Evolutionary conservation across 2,329 filamentous ascomycete species (phyloP), one percentile per base, ranked within the genome.

Genomic region (Colletotrichum tropicale): DNA sequence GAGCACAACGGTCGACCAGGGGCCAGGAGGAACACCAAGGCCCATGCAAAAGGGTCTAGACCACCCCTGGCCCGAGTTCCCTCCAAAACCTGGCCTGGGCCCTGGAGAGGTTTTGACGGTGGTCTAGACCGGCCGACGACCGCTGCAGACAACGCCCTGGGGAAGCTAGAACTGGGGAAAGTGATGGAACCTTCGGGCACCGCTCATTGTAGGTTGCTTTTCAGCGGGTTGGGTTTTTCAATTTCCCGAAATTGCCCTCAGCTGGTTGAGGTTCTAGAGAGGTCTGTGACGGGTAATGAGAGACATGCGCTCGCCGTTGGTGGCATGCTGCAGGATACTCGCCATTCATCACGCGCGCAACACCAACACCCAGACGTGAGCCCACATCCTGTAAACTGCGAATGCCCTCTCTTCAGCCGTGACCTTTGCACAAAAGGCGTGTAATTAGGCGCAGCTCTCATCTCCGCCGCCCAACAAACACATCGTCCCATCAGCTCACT

Each of bases 81-180:
- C 34, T 34, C 62, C 24, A 30, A 52, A 15, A 26, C 62, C 38
- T 52, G 62, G 62, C 34, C 34, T 32, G 13, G 24, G 62, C 36
- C 34, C 36, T 24, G 15, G 26, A 9, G 16, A 34, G 24, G 21
- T 32, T 52, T 52, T 48, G 67, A 70, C 36, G 56, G 34, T 15
- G 67, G 36, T 70, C 67, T 52, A 62, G 67, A 70, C 56, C 67
- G 67, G 67, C 48, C 56, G 24, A 48, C 18, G 66, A 64, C 28
- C 0, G 36, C 21, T 6, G 34, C n/a, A 26, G 30, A 36, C 32
- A 15, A 36, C 52, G 66, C 26, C 38, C 34, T 65, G 34, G 21
- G 32, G 21, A 36, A 36, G 34, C 2, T 36, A 2, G 15, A 36
- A 13, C 43, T 52, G 43, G 43, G 43, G n/a, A 52, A 21, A 52